Base-by-base conservation (phyloP, 495 filamentous ascomycete species). In the Aspergillus mulundensis region DNA sequence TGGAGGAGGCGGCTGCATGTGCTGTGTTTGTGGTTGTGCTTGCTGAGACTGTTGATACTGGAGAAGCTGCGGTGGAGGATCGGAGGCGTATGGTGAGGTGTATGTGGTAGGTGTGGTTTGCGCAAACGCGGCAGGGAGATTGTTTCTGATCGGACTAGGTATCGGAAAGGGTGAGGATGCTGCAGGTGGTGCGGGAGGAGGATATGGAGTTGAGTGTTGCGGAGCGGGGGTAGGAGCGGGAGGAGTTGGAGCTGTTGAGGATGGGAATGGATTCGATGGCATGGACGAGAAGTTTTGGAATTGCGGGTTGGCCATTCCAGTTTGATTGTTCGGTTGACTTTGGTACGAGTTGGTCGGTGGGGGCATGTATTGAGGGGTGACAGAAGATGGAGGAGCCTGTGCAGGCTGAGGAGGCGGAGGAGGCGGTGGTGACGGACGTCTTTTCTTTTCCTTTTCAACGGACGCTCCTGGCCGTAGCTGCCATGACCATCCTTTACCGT, bases 401-500 rank as follows among this genome's bases (percentile, higher is more conserved):
- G 70, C 70, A 15, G 64, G 63, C 36, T 74, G 74, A 42, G 73
- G 67, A 15, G 67, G 61, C n/a, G 69, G 68, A 49, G 78, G 78
- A 36, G 79, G 81, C 25, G 82, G 82, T 23, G 81, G 82, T 34
- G 81, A 80, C n/a, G 75, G 66, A 45, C 79, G 74, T 65, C 77
- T 73, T 68, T 86, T 87, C 69, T 85, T 87, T 57, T 88, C 85
- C 63, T 86, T 87, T 61, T 88, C 85, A 51, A 88, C 84, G 1
- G 81, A 83, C 1, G 83, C 77, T 15, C 82, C 83, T 18, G 81
- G 77, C 15, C 81, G 80, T 58, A 86, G 71, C 30, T 82, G 81
- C 85, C 85, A 88, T 60, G 84, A 77, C 83, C 83, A 88, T 42
- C 85, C 85, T 65, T 87, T 87, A 3, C 85, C 85, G 62, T 87